Conservation (phyloP, 1,284 basidiomycete species). For the Macrocystidia cucumis region DNA sequence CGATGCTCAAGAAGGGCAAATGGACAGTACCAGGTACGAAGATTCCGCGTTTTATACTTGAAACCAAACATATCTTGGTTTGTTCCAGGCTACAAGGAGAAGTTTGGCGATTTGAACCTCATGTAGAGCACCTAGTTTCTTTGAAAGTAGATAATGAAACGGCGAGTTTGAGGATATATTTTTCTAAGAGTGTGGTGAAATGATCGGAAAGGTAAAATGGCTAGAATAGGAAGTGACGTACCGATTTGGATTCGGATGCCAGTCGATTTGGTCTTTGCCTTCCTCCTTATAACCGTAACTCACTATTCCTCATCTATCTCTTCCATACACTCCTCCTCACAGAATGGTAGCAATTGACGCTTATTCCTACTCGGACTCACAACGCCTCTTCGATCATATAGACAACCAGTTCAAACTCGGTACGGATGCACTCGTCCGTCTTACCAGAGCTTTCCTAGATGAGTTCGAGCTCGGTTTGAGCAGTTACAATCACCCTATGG, state of each 20-base stretch:
- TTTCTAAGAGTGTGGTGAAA: not conserved
- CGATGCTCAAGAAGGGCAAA: constrained; percentile 98
- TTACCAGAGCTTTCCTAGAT: constrained; percentile 73
- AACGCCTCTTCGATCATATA: constrained; percentile 40
- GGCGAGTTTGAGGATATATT: not conserved
- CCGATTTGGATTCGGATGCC: too few species aligned
- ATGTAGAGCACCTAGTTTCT: constrained; percentile 46
- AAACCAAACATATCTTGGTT: constrained; percentile 8
- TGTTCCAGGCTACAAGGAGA: constrained; percentile 77
- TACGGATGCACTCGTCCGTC: constrained; percentile 51
- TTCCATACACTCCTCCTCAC: too few species aligned
- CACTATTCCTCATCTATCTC: too few species aligned
- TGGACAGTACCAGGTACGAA: constrained; percentile 87
- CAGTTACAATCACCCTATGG: constrained; percentile 72
- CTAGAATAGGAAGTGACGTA: constrained; percentile 26
- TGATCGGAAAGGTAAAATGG: constrained; percentile 1
- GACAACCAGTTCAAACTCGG: constrained; percentile 66
- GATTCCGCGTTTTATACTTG: not conserved
- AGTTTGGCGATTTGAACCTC: constrained; percentile 87
- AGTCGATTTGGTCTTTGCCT: too few species aligned
- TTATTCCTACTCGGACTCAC: constrained; percentile 22
- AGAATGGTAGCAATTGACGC: constrained; percentile 27
- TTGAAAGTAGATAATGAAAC: constrained; percentile 11
- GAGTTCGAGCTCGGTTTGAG: constrained; percentile 71
- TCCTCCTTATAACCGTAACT: too few species aligned